Evolutionary conservation across 2,329 filamentous ascomycete species (phyloP).

Genomic region (Echinosphaeria canescens): DNA sequence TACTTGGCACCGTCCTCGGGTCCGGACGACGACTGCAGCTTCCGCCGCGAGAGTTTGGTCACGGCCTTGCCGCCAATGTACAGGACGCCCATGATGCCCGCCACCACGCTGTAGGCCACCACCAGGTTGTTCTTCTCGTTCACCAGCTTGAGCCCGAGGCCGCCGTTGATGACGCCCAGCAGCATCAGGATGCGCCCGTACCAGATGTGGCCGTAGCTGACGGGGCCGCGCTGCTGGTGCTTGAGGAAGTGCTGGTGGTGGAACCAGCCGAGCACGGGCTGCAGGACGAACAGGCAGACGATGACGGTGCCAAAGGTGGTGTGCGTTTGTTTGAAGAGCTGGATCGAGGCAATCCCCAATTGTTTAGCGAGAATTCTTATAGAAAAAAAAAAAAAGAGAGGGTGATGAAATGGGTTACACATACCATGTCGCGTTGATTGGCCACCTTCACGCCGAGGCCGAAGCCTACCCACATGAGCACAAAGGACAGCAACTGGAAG

Average conservation of each 20-base stretch:
- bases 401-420: slow-evolving; percentile 8
- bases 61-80: slow-evolving; percentile 17
- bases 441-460: slow-evolving; percentile 29
- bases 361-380: too few relatives aligned
- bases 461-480: slow-evolving; percentile 37
- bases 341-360: too few relatives aligned
- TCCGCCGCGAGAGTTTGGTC: background rate
- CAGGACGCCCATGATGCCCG: slow-evolving; percentile 20
- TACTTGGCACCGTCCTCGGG: too few relatives aligned
- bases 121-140: slow-evolving; percentile 15
- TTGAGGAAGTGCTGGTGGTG: slow-evolving; percentile 33
- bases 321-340: slow-evolving; percentile 31
- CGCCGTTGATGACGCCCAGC: slow-evolving; percentile 40
- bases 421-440: slow-evolving; percentile 17
- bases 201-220: slow-evolving; percentile 39
- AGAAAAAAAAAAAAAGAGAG: too few relatives aligned
- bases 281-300: slow-evolving; percentile 27
- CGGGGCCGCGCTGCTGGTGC: slow-evolving; percentile 19
- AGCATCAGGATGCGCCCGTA: slow-evolving; percentile 34
- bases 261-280: slow-evolving; percentile 32
- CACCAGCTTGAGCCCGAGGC: slow-evolving; percentile 32
- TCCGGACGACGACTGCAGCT: too few relatives aligned
- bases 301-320: slow-evolving; percentile 33
- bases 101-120: slow-evolving; percentile 32
- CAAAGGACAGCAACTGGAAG: slow-evolving; percentile 29